A percentile compares a stretch with the other conserved stretches of the same genome.
Evolutionary conservation across 768 basidiomycete species (phyloP).

Genomic region (Lactifluus volemus): DNA sequence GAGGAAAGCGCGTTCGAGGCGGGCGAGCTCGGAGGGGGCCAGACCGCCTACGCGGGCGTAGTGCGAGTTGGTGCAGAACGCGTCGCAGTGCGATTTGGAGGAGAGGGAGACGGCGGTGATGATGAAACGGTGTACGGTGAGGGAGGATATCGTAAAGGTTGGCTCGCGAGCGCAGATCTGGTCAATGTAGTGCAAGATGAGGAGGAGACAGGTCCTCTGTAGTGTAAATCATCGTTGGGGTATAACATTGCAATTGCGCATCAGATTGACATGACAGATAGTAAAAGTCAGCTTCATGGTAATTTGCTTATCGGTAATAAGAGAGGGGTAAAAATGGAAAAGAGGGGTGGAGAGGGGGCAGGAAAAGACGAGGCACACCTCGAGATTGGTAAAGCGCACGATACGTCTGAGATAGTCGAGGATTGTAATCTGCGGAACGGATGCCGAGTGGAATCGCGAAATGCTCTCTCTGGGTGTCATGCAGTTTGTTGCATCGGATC

Average conservation of each 20-base stretch:
- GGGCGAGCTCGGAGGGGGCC: slow-evolving; percentile 81
- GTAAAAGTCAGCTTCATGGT: not conserved
- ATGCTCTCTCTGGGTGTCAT: slow-evolving; percentile 57
- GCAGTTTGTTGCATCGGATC: not conserved
- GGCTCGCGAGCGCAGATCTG: slow-evolving; percentile 84
- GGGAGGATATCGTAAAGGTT: slow-evolving; percentile 86
- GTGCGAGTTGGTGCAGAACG: slow-evolving; percentile 88
- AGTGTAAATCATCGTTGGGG: not conserved
- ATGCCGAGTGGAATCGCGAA: slow-evolving; percentile 93
- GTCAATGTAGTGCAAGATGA: slow-evolving; percentile 86
- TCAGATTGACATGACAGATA: not conserved
- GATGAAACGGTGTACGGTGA: slow-evolving; percentile 96
- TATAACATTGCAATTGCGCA: not conserved
- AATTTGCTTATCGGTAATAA: not conserved
- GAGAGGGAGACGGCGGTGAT: slow-evolving; percentile 90
- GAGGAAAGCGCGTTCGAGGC: slow-evolving; percentile 91
- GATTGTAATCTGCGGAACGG: slow-evolving; percentile 79
- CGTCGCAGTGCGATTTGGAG: slow-evolving; percentile 91
- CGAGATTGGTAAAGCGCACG: slow-evolving; percentile 90
- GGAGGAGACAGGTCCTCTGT: slow-evolving; percentile 71
- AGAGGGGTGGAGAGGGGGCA: not conserved
- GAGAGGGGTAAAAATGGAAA: too few species aligned
- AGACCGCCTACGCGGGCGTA: slow-evolving; percentile 98
- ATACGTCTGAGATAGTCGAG: slow-evolving; percentile 93
- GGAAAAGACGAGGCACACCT: slow-evolving; percentile 43